phyloP scores from a whole-genome alignment of 371 early-diverging fungal species.

The Coemansia sp. region DNA sequence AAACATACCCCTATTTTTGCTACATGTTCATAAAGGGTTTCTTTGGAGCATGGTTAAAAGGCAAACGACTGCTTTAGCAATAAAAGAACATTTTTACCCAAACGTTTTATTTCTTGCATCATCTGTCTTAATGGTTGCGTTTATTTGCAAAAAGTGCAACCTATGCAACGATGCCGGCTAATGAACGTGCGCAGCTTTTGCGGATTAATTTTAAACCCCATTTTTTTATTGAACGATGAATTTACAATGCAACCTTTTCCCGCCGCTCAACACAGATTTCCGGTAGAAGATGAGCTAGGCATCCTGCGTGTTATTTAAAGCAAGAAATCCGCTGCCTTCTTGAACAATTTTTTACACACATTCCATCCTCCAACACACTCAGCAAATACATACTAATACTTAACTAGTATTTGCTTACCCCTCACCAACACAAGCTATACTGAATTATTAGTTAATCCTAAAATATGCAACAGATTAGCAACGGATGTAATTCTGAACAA shows the following conservation, averaged over 20 bases:
- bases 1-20: no score
- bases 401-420: background rate
- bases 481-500: background rate
- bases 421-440: background rate
- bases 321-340: background rate
- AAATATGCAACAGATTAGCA: background rate
- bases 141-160: no score
- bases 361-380: background rate
- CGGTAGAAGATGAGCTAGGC: background rate
- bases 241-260: no score
- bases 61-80: no score
- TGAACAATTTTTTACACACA: background rate
- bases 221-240: no score
- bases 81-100: no score
- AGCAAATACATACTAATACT: background rate
- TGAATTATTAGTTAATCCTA: background rate
- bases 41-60: no score
- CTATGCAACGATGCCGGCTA: no score
- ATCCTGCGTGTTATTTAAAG: background rate
- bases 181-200: no score
- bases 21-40: no score
- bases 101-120: background rate
- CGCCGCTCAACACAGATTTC: background rate
- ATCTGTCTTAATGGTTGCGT: no score
- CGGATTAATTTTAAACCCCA: no score